Base-by-base conservation (phyloP, 495 filamentous ascomycete species). In the Penicillium lagena region DNA sequence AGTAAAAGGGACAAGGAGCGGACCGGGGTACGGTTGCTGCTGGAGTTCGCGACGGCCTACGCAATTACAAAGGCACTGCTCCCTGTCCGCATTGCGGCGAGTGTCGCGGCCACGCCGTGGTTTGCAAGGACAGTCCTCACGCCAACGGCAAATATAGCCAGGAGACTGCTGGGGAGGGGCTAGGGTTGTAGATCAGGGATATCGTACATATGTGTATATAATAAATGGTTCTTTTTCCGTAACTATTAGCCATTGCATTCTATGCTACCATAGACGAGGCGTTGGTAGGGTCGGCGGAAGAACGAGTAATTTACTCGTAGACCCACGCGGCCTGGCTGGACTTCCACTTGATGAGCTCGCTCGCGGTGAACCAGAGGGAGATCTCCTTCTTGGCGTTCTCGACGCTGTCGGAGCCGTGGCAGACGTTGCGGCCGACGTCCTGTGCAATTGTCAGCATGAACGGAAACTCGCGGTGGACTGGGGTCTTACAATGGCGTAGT, bases 341-440 rank as follows among this genome's bases (percentile, higher is more conserved):
- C 78, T 89, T 88, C 76, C 81, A 98, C 66, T 58, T 73, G 69
- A 87, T 69, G 59, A 95, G 58, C 71, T 98, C 93, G 53, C 79
- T 81, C 55, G 82, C 70, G 66, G 80, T 75, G 87, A 98, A 98
- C 93, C 93, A 98, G 62, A 96, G 84, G 55, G 79, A 85, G 65
- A 98, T 98, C 80, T 98, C 93, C 86, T 96, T 96, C 85, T 97
- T 82, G 71, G 93, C 93, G 75, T 76, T 93, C 81, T 97, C 93
- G 71, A 97, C 90, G 72, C 77, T 81, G 82, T 98, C 93, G 71
- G 89, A 95, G 65, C 93, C 93, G 81, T 98, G 93, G 83, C 93
- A 96, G 72, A 98, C 88, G 79, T 98, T 98, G 66, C 93, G 89
- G 74, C 93, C 93, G 60, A 93, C 87, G 62, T 90, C 87, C 80